Evolutionary conservation across 2,329 filamentous ascomycete genomes (phyloP).

Genomic region (Colletotrichum salicis): DNA sequence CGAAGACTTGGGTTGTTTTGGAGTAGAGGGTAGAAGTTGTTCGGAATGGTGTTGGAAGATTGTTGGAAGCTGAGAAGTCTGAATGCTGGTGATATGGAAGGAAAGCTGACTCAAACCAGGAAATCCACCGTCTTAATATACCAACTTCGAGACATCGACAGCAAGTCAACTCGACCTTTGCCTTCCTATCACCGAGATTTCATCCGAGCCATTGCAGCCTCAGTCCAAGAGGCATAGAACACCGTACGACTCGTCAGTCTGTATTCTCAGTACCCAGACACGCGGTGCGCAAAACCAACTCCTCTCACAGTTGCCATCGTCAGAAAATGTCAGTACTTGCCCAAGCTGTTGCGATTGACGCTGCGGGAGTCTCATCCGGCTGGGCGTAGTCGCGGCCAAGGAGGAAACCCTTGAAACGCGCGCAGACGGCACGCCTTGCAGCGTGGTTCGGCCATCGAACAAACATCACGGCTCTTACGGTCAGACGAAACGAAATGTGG

Average conservation of each 20-base stretch:
- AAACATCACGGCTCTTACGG: not conserved
- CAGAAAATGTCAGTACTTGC: not conserved
- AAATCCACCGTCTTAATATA: conserved; percentile 21
- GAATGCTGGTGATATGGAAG: conserved; percentile 21
- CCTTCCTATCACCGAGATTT: not conserved
- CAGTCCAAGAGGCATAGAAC: not conserved
- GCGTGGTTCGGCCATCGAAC: conserved; percentile 14
- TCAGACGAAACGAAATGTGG: conserved; percentile 32
- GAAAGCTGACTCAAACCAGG: not conserved
- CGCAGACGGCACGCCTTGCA: conserved; percentile 11
- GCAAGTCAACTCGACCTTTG: not conserved
- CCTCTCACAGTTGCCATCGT: not conserved
- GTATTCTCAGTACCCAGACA: not conserved
- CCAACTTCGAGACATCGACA: not conserved
- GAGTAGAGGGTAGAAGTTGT: not conserved
- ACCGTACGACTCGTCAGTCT: conserved; percentile 11
- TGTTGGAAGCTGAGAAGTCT: not conserved
- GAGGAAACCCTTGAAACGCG: conserved; percentile 31
- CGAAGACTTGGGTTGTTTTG: not conserved
- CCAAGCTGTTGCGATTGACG: not conserved
- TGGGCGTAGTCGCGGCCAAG: conserved; percentile 3
- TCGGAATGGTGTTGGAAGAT: not conserved
- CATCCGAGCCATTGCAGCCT: conserved; percentile 17
- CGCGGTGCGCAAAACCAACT: conserved; percentile 14
- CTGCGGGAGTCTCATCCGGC: not conserved